Evolutionary conservation across 345 rosid genomes (phyloP), one percentile per base, ranked within the genome.

Genomic region (Eucalyptus marginata): DNA sequence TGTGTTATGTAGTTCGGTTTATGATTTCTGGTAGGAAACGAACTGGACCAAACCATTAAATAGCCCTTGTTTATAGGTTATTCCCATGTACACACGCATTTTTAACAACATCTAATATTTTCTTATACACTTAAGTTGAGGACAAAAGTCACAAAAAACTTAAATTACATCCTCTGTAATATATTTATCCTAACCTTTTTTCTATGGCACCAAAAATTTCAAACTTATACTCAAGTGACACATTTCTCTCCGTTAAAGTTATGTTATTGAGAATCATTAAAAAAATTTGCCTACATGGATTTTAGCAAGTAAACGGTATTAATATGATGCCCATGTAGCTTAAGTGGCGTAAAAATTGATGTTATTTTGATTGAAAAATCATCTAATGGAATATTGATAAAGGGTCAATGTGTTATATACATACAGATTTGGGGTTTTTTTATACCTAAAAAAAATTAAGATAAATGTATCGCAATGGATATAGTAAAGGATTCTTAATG

Each of bases 1-100:
- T 56, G 1, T 56, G 27, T 24, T 4, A 24, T 24, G 6, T 25
- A 10, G 12, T 56, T 56, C 0, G 0, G 1, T 25, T 10, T 24
- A 10, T 22, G 1, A 9, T 56, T 56, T 22, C 1, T 22, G 29
- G 0, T 56, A 56, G 29, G 1, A 10, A 8, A 3, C 0, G 0
- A 22, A 52, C 0, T 20, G 0, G 12, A 24, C 0, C 7, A 0
- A 22, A 24, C 3, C 29, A 56, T 1, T 8, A 24, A 56, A 10
- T 24, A 10, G 6, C 13, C 29, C 12, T 56, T 3, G 3, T 56
- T 9, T 24, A 56, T 22, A 56, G 62, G 44, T 18, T 18, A 33
- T 33, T 36, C 20, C 4, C 44, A 36, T 36, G 14, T 5, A 43
- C 46, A 36, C 46, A 18, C 1, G 0, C 1, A 10, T 22, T 4